Conservation (phyloP, 805 yeast genomes). For the Teunomyces panamensis region DNA sequence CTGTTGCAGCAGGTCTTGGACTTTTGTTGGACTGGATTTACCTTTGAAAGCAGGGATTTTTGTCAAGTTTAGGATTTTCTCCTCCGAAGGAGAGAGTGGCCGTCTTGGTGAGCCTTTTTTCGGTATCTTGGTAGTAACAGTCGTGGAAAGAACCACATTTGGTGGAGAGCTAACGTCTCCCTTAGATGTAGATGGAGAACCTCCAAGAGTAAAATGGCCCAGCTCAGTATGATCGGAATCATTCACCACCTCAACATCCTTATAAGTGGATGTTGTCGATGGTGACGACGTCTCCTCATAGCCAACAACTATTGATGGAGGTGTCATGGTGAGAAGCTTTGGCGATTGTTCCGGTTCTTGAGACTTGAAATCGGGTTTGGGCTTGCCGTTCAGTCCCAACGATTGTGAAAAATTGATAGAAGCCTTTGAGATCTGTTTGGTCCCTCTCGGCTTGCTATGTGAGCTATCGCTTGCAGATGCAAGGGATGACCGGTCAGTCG, state of each 20-base stretch:
- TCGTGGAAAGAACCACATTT: neutral
- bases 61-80: slow-evolving; percentile 21
- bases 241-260: slow-evolving; percentile 7
- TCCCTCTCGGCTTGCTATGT: slow-evolving; percentile 7
- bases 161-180: neutral
- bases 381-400: neutral
- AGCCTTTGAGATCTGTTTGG: slow-evolving; percentile 4
- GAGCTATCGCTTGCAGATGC: slow-evolving; percentile 15
- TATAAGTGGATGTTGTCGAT: slow-evolving; percentile 17
- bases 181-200: neutral
- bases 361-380: neutral
- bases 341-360: neutral
- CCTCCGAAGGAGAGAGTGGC: slow-evolving; percentile 22
- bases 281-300: slow-evolving; percentile 14
- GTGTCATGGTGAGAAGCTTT: neutral
- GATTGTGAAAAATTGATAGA: neutral
- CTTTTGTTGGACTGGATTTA: neutral
- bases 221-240: neutral
- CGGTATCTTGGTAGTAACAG: neutral
- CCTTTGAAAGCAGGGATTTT: slow-evolving; percentile 22
- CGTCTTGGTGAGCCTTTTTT: slow-evolving; percentile 14
- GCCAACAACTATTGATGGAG: slow-evolving; percentile 20
- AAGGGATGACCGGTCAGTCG: slow-evolving; percentile 29
- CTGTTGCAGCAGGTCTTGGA: neutral
- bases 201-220: neutral